Evolutionary conservation across 345 rosid species (phyloP).

Genomic region (Mallotus nudiflorus): DNA sequence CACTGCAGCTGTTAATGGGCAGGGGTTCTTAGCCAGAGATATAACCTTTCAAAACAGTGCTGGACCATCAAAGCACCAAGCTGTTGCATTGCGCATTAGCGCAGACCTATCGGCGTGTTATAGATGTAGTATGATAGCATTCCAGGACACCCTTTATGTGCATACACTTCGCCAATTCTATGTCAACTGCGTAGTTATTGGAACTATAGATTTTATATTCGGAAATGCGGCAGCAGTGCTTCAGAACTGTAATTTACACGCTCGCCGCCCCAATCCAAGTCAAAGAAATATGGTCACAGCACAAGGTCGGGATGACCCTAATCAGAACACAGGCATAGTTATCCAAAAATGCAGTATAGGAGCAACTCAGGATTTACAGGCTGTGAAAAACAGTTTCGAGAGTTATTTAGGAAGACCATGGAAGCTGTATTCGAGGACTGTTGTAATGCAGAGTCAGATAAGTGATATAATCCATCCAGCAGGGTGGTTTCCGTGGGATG

Average conservation of each 20-base stretch:
- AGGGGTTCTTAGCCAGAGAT: conserved; percentile 67
- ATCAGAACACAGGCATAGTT: conserved; percentile 67
- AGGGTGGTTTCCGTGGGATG: conserved; percentile 69
- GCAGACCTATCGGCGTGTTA: conserved; percentile 64
- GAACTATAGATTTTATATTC: conserved; percentile 76
- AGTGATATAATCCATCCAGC: conserved; percentile 58
- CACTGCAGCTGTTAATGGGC: conserved; percentile 65
- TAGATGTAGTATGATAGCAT: conserved; percentile 59
- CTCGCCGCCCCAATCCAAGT: conserved; percentile 55
- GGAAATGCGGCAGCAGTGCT: conserved; percentile 68
- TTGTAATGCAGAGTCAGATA: conserved; percentile 59
- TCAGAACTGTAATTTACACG: conserved; percentile 67
- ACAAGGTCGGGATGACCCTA: conserved; percentile 69
- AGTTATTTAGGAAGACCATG: conserved; percentile 78
- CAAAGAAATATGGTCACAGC: conserved; percentile 81
- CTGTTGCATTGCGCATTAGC: conserved; percentile 72
- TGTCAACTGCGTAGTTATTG: conserved; percentile 45
- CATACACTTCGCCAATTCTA: conserved; percentile 74
- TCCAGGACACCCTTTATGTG: conserved; percentile 80
- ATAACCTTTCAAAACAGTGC: conserved; percentile 72
- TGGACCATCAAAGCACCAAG: conserved; percentile 81
- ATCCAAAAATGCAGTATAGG: conserved; percentile 72
- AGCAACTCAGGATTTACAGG: conserved; percentile 51
- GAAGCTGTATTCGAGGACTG: conserved; percentile 61
- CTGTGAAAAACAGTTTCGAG: conserved; percentile 31